Percentiles rank a stretch among this genome's conserved stretches.
These are phyloP conservation scores for Fraxinus xanthoxyloides DNA, from an alignment of 305 asterid genomes.

Conservation along the genomic window DNA sequence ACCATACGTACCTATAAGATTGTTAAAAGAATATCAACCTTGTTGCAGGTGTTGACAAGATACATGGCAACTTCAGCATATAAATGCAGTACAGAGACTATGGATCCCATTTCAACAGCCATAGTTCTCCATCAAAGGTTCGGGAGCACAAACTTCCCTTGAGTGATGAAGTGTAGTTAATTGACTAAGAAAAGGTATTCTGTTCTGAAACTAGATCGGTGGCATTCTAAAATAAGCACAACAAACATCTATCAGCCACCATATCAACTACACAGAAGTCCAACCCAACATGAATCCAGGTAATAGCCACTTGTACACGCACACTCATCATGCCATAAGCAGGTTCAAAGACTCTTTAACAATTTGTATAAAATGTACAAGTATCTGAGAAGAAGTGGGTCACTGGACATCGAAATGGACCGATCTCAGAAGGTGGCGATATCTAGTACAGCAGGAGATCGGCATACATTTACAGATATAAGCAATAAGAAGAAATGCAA, in stretches of 20 bases:
- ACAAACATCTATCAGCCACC: not conserved
- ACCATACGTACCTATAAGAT: slow-evolving; percentile 84
- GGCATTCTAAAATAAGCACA: not conserved
- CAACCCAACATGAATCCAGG: not conserved
- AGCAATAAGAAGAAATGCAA: not conserved
- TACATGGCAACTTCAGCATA: not conserved
- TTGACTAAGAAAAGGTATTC: not conserved
- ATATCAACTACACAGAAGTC: not conserved
- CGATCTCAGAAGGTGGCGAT: not conserved
- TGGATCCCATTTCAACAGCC: not conserved
- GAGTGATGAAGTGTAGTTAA: not conserved
- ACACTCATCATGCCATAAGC: not conserved
- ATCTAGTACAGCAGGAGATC: not conserved
- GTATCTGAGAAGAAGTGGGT: not conserved
- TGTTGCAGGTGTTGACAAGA: not conserved
- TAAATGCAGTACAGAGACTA: not conserved
- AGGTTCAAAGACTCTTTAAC: not conserved
- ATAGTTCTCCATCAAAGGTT: not conserved
- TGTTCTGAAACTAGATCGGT: not conserved
- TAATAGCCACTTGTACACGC: not conserved
- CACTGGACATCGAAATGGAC: not conserved
- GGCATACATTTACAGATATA: not conserved
- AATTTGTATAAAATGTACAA: not conserved
- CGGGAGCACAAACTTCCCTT: slow-evolving; percentile 3
- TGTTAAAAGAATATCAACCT: slow-evolving; percentile 11